Percentiles rank a stretch among this genome's conserved stretches.
Conservation (phyloP, 2,329 filamentous ascomycete species). For the Neobulgaria alba region DNA sequence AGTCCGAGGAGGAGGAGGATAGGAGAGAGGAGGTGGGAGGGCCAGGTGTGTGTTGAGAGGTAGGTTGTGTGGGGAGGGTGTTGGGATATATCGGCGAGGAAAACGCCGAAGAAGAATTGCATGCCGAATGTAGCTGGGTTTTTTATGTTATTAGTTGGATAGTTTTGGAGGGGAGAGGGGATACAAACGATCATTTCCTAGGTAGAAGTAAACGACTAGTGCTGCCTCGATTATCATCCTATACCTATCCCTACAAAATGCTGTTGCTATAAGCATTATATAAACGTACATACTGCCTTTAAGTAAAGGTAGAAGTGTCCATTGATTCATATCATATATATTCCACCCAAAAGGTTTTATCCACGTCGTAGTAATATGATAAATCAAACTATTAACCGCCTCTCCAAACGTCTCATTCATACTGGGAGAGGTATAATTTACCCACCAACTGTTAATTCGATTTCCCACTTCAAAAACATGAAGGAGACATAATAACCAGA, state of each 20-base stretch:
- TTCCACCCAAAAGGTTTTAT: slow-evolving; percentile 39
- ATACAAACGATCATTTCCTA: slow-evolving; percentile 24
- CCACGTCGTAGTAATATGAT: slow-evolving; percentile 44
- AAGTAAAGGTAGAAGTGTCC: slow-evolving; percentile 47
- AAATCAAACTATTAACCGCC: slow-evolving; percentile 37
- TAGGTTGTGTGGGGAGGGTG: slow-evolving; percentile 40
- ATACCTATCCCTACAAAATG: slow-evolving; percentile 39
- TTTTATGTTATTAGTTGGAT: slow-evolving; percentile 6
- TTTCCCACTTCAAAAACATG: slow-evolving; percentile 48
- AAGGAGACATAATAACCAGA: slow-evolving; percentile 46
- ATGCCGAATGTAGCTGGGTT: slow-evolving; percentile 40
- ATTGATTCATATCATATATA: slow-evolving; percentile 48
- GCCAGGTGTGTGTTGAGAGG: slow-evolving; percentile 35
- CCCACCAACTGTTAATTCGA: slow-evolving; percentile 51
- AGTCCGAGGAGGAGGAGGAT: slow-evolving; percentile 44
- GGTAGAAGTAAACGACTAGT: slow-evolving; percentile 41
- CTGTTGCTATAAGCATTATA: slow-evolving; percentile 42
- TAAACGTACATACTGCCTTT: slow-evolving; percentile 48
- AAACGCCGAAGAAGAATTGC: slow-evolving; percentile 54
- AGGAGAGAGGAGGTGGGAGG: slow-evolving; percentile 36
- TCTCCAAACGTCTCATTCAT: slow-evolving; percentile 32
- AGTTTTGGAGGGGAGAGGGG: not conserved
- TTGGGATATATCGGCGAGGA: slow-evolving; percentile 51
- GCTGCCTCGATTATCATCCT: slow-evolving; percentile 39
- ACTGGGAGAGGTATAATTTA: slow-evolving; percentile 40